A percentile compares a stretch with the other conserved stretches of the same genome.
Conservation (phyloP, 805 yeast genomes). For the Ogataea sp. region DNA sequence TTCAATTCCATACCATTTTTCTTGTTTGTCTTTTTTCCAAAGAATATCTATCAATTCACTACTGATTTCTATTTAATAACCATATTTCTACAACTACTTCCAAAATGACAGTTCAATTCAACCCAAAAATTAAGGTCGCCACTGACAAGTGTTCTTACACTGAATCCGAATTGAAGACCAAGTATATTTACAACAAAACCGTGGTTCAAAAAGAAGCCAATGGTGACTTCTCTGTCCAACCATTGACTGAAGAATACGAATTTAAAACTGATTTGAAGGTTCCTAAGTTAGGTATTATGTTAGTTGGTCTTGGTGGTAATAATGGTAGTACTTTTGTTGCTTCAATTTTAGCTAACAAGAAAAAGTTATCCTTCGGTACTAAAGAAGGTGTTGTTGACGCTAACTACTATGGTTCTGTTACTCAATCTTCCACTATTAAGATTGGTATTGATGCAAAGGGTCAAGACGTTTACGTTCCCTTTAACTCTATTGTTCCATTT, state of each 20-base stretch:
- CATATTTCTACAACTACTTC: no score
- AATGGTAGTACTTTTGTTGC: conserved; percentile 90
- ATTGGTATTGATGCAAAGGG: conserved; percentile 80
- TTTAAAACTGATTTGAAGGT: conserved; percentile 77
- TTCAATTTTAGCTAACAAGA: conserved; percentile 77
- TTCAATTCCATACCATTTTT: no score
- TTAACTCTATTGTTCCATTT: conserved; percentile 82
- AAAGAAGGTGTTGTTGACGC: conserved; percentile 66
- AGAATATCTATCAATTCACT: background rate
- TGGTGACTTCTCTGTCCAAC: conserved; percentile 58
- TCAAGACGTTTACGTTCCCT: conserved; percentile 86
- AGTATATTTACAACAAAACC: conserved; percentile 71
- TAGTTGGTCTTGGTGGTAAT: conserved; percentile 96
- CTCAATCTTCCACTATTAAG: conserved; percentile 86
- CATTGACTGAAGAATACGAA: conserved; percentile 64
- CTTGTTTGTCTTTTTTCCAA: background rate
- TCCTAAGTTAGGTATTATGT: conserved; percentile 81
- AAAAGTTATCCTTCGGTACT: conserved; percentile 68
- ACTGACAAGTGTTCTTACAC: conserved; percentile 44
- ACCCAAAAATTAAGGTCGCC: conserved; percentile 43
- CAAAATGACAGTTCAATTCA: conserved; percentile 24
- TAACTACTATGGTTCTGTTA: conserved; percentile 90
- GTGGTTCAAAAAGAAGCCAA: conserved; percentile 43
- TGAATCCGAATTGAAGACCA: conserved; percentile 46
- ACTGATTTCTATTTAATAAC: background rate